A percentile compares a stretch with the other conserved stretches of the same genome.
phyloP scores from a whole-genome alignment of 345 rosid species.

The Eucalyptus tenuipes region DNA sequence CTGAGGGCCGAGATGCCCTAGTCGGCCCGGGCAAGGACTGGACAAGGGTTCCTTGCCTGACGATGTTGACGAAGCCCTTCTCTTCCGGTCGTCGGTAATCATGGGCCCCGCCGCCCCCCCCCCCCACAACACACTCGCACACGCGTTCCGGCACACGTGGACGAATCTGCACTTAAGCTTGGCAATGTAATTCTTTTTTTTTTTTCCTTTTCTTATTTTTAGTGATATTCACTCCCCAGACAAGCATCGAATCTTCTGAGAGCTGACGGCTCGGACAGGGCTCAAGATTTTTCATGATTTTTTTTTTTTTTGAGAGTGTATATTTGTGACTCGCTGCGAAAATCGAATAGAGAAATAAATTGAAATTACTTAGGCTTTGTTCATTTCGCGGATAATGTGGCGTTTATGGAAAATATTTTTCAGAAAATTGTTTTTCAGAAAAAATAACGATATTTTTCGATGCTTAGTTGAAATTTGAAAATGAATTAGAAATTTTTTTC shows the following conservation, averaged over 20 bases:
- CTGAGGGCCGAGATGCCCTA: no score
- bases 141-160: no score
- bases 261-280: conserved; percentile 24
- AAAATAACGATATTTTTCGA: rapidly evolving
- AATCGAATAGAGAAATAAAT: neutral
- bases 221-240: conserved; percentile 9
- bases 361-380: rapidly evolving
- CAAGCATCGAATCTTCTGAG: conserved; percentile 40
- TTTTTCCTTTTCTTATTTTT: rapidly evolving
- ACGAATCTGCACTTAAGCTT: neutral
- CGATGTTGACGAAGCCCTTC: conserved; percentile 25
- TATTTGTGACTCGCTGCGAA: rapidly evolving
- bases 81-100: conserved; percentile 39
- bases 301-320: neutral
- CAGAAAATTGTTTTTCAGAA: no score
- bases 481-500: no score
- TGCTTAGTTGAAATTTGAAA: rapidly evolving
- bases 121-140: no score
- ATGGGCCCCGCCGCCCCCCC: no score
- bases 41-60: no score
- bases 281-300: neutral
- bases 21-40: no score
- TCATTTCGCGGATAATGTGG: rapidly evolving
- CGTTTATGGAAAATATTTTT: rapidly evolving
- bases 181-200: neutral